Base-by-base conservation (phyloP, 176 grass and related monocot species). In the Tillandsia leiboldiana region DNA sequence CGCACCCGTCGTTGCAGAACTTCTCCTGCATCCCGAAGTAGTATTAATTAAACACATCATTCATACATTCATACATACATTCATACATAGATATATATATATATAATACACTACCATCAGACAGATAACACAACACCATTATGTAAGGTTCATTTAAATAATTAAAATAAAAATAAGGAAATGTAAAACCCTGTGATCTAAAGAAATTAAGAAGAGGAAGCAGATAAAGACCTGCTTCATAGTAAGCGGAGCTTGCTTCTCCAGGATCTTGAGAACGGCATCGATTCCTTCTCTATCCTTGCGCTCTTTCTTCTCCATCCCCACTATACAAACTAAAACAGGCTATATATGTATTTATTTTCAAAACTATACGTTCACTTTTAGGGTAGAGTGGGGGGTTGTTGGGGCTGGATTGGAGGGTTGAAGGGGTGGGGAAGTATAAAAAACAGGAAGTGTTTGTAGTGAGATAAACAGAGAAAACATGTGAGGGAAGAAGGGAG, bases 1-100 rank as follows among this genome's bases (percentile, higher is more conserved):
- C 90, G 72, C 95, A 90, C 11, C 77, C 84, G 75, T 99, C 90
- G 75, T 94, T 94, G 79, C 95, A 99, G 79, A 81, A 99, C 81
- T 84, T 78, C 78, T 83, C 95, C 95, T 99, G 89, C 74, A 20
- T 51, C 48, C 11, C 62, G n/a, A 12, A 13, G 27, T 59, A 13
- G 42, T 9, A 48, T 4, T 63, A 48, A 23, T 74, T 64, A 53
- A 62, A 52, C 28, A 57, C 29, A 33, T 3, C 20, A 20, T 20
- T 20, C 20, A 20, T 20, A 20, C 29, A 33, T 4, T 5, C 3
- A 33, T 5, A 33, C 29, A 33, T 3, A 33, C 2, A 28, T 29
- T 3, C 3, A 29, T 29, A 29, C 3, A 29, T 29, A 72, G 9
- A 72, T 18, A 61, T 1, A 50, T 8, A 42, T 10, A 22, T 22